Evolutionary conservation across 2,329 filamentous ascomycete species (phyloP), one percentile per base, ranked within the genome.

Genomic region (Aspergillaceae sp.): DNA sequence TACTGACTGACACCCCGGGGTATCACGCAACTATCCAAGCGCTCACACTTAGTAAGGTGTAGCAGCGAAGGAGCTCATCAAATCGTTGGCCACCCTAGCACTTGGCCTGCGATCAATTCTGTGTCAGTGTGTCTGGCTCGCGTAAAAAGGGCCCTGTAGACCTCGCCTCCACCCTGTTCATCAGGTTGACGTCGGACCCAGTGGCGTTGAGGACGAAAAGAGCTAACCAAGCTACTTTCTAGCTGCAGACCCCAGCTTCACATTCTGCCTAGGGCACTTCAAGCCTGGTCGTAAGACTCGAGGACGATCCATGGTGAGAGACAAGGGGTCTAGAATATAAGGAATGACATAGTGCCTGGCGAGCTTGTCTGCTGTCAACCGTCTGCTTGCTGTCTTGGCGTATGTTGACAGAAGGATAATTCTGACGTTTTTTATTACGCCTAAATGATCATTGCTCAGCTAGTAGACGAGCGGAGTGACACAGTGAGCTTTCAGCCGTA

Each of bases 371-470:
- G 28, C 28, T 30, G 5, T 7, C 40, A 30, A n/a, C 27, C 9
- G 30, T 29, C 29, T 19, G 19, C 19, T 19, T 19, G 19, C 19
- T 19, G 19, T 19, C 19, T 19, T 19, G 19, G 19, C 19, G 19
- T 19, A 19, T 19, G 19, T 19, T 19, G 44, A 42, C 38, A 10
- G 26, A 43, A 38, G 36, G 19, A 56, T 56, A 54, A 57, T 54
- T 8, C 43, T 59, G 57, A 59, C 56, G 56, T 59, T 38, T 38
- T 43, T 9, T 5, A 53, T 58, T 50, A 58, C 55, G 48, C 44
- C 32, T 27, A 26, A 40, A 57, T 60, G 55, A 56, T 42, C 38
- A 40, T 26, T 33, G n/a, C 26, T 41, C 29, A 19, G 38, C n/a
- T n/a, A n/a, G 19, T 41, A 29, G 27, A 41, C 10, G 40, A 41